Evolutionary conservation across 73 alveolate species (phyloP).

Genomic region (Tetrahymena elliotti): DNA sequence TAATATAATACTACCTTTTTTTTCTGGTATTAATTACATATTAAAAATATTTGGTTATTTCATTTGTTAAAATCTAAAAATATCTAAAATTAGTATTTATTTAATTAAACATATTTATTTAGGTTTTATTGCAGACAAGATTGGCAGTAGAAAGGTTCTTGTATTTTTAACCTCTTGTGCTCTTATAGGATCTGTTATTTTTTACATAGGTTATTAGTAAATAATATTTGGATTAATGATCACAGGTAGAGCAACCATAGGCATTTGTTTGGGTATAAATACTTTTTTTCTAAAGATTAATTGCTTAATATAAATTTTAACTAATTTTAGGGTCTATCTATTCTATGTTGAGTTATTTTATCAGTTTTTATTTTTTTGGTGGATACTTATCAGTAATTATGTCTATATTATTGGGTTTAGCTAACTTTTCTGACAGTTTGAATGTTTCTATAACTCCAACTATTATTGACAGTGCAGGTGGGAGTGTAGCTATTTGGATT

Average conservation of each 20-base stretch:
- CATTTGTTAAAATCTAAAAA: background rate
- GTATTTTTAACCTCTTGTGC: background rate
- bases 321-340: background rate
- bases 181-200: background rate
- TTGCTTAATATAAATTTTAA: background rate
- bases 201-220: background rate
- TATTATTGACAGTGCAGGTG: background rate
- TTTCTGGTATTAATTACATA: background rate
- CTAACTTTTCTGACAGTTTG: background rate
- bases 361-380: background rate
- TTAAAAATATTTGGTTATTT: too few relatives aligned
- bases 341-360: background rate
- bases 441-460: background rate
- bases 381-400: background rate
- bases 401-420: background rate
- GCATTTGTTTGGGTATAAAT: background rate
- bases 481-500: background rate
- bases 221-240: background rate
- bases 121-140: background rate
- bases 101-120: background rate
- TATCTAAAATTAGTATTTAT: background rate
- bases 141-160: background rate
- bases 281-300: background rate
- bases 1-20: background rate
- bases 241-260: background rate